Percentiles rank a stretch among this genome's conserved stretches.
Evolutionary conservation across 306 rosid species (phyloP).

Genomic region (Fragaria nilgerrensis): DNA sequence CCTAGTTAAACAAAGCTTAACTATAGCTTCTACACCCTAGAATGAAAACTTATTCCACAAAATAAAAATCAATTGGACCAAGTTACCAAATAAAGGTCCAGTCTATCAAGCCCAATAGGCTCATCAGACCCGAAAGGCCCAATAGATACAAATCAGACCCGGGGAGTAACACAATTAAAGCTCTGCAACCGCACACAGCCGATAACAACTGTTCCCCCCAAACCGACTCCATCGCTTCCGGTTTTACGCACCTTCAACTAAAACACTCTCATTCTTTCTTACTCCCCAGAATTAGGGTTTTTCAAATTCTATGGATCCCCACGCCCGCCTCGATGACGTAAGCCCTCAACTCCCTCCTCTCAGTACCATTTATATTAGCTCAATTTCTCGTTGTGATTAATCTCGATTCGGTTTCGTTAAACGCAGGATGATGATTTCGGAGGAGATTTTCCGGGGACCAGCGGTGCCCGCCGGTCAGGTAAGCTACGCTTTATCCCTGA

Average conservation of each 20-base stretch:
- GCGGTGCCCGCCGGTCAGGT: conserved; percentile 52
- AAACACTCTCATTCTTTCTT: no score
- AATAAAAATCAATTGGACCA: background rate
- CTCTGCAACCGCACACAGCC: background rate
- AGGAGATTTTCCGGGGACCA: conserved; percentile 52
- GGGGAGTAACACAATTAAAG: no score
- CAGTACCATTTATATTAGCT: no score
- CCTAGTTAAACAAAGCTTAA: no score
- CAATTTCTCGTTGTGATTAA: background rate
- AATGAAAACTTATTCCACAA: background rate
- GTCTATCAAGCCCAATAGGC: background rate
- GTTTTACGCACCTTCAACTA: background rate
- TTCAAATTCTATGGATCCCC: conserved; percentile 38
- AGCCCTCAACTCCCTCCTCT: background rate
- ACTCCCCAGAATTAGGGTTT: conserved; percentile 15
- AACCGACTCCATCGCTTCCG: conserved; percentile 5
- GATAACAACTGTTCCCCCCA: background rate
- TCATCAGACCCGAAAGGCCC: background rate
- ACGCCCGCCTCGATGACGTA: conserved; percentile 43
- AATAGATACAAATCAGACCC: background rate
- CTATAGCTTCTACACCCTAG: background rate
- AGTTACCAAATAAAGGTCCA: background rate
- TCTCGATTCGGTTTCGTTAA: conserved; percentile 15
- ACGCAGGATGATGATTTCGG: conserved; percentile 83
- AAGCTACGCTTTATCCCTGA: conserved; percentile 4